Evolutionary conservation across 129 eudicot genomes (phyloP), one percentile per base, ranked within the genome.

Genomic region (Artemisia annua): DNA sequence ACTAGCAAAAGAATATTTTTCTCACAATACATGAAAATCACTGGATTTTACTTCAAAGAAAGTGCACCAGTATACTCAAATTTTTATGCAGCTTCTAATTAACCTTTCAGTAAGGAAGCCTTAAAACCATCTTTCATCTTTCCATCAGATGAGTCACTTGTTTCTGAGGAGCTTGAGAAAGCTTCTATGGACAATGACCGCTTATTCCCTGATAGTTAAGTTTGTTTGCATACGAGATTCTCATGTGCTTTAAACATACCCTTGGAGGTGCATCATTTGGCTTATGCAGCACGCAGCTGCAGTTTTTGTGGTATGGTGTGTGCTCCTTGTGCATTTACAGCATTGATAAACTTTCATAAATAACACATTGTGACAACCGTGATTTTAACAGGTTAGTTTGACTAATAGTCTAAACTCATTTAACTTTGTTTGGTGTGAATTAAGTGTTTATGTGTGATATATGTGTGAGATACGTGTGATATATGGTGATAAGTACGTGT

Each of bases 231-330:
- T 75, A 82, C 16, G 82, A 66, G 75, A 85, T 52, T 62, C 48
- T 75, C 39, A 17, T 48, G 35, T 57, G 76, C 24, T 48, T 69
- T 28, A 28, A 11, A 74, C 83, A 72, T 16, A 73, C 65, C 9
- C 43, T 46, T 3, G 68, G 53, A 51, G 30, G 52, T 30, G 48
- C 56, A 11, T 77, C 73, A 39, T 74, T 66, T 4, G 59, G 11
- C 22, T 69, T 66, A 79, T 83, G 90, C 69, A 86, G 68, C 15
- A 68, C 81, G 48, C 87, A 86, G 3, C 55, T 70, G 70, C 87
- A 86, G 73, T 86, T 66, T 43, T 61, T 65, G 32, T 86, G 89
- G 74, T 82, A 82, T 3, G 90, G 85, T 63, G 85, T 74, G 0
- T 74, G 77, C 22, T 86, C 83, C 54, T 79, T 80, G 7, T 70